These are phyloP conservation scores for Rubroboletus satanas DNA, from an alignment of 768 basidiomycete genomes.

Conservation along the genomic window DNA sequence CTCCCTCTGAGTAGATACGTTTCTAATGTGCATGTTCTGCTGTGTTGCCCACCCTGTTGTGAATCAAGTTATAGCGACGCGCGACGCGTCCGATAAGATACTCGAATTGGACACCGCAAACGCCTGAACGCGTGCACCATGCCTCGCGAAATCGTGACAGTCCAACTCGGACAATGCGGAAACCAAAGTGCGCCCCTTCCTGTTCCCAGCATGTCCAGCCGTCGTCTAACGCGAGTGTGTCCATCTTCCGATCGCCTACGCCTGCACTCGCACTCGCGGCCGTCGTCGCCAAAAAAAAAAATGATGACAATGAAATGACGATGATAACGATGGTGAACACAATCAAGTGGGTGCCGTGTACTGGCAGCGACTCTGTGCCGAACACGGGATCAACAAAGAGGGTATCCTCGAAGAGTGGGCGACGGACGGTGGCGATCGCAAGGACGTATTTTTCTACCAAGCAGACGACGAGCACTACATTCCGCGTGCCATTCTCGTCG, in stretches of 20 bases:
- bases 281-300: no score
- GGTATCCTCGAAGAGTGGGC: conserved; percentile 98
- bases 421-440: conserved; percentile 90
- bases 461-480: conserved; percentile 99
- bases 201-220: background rate
- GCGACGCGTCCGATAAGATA: conserved; percentile 5
- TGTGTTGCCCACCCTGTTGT: background rate
- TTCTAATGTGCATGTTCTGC: conserved; percentile 19
- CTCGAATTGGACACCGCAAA: conserved; percentile 6
- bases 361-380: conserved; percentile 97
- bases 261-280: background rate
- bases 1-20: conserved; percentile 12
- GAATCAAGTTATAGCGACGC: background rate
- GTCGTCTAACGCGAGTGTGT: conserved; percentile 1
- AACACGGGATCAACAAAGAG: conserved; percentile 95
- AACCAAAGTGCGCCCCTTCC: conserved; percentile 68
- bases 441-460: conserved; percentile 99
- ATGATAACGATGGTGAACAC: background rate
- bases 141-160: conserved; percentile 82
- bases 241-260: background rate
- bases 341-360: conserved; percentile 87
- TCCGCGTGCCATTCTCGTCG: conserved; percentile 92
- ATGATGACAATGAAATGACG: background rate
- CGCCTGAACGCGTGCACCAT: conserved; percentile 36
- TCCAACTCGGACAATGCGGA: conserved; percentile 88